Base-by-base conservation (phyloP, 1,284 basidiomycete species). In the Puccinia hordei region DNA sequence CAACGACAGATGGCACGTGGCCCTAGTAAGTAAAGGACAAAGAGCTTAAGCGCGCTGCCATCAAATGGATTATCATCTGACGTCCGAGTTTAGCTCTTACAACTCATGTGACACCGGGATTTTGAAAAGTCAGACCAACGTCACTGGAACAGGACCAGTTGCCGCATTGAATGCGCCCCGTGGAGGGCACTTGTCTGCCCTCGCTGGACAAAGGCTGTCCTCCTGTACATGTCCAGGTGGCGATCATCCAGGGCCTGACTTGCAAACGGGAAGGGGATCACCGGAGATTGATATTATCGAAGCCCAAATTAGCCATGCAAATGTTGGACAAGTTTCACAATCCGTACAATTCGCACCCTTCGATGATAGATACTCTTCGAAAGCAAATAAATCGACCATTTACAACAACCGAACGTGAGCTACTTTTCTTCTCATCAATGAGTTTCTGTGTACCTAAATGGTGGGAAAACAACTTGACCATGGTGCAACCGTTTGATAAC, bases 261-360 rank as follows among this genome's bases (percentile, higher is more conserved):
- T 87, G 49, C 83, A 82, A 51, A 85, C 86, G 33, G 91, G 90
- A 10, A 87, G 91, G 35, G 86, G 88, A 35, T 89, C 88, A 0
- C 90, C 90, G 15, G 91, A 92, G 84, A 90, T 91, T 82, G 91
- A 92, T 84, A 85, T 91, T 80, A 86, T 91, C 83, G 91, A 91
- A 84, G 89, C 89, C 0, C 89, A 90, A 84, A 85, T 88, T 71
- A 55, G 49, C 19, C 82, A 77, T 27, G 80, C 76, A 0, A 84
- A 85, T 73, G 82, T 85, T 49, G 90, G 91, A 68, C 86, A 90
- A 83, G 91, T 91, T 1, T 94, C 93, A 2, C 93, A 94, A 86
- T 92, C 90, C 81, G 88, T 89, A 83, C 93, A 95, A 86, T 86
- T 89, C 65, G 93, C 92, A n/a, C 86, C 86, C 0, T 85, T 81